These are phyloP conservation scores for Fusarium penzigii DNA, from an alignment of 2,329 filamentous ascomycete species.

Conservation along the genomic window DNA sequence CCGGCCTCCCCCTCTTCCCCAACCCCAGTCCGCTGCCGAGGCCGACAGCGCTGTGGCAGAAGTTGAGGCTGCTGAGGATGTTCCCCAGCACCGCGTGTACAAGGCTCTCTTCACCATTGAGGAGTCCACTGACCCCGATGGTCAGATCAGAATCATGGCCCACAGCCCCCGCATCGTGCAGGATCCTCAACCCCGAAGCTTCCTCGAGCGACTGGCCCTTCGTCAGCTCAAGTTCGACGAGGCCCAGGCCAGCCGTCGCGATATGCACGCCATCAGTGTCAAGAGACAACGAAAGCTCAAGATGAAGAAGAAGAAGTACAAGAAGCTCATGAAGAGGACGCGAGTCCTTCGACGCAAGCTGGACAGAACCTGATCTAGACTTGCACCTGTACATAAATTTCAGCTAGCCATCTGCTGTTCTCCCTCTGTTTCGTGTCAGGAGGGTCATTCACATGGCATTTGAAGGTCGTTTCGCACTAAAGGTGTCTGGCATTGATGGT, in stretches of 20 bases:
- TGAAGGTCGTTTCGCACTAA: slow-evolving; percentile 25
- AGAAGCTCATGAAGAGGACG: slow-evolving; percentile 96
- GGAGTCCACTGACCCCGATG: slow-evolving; percentile 61
- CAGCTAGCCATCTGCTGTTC: slow-evolving; percentile 22
- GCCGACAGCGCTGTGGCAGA: slow-evolving; percentile 35
- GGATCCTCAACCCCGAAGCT: slow-evolving; percentile 52
- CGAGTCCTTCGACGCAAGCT: slow-evolving; percentile 85
- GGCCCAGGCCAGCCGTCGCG: slow-evolving; percentile 44
- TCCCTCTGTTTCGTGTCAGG: slow-evolving; percentile 15
- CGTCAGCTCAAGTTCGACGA: slow-evolving; percentile 63
- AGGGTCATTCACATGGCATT: slow-evolving; percentile 17
- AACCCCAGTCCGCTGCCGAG: slow-evolving; percentile 52
- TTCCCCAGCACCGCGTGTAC: slow-evolving; percentile 56
- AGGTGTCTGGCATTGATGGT: slow-evolving; percentile 35
- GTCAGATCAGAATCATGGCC: slow-evolving; percentile 60
- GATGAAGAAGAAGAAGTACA: slow-evolving; percentile 99
- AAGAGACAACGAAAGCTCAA: slow-evolving; percentile 90
- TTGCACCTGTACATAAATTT: slow-evolving; percentile 29
- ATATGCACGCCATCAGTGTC: slow-evolving; percentile 85
- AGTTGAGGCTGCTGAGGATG: slow-evolving; percentile 36
- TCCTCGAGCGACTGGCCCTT: slow-evolving; percentile 70
- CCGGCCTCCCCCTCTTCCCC: slow-evolving; percentile 78
- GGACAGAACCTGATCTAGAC: slow-evolving; percentile 56
- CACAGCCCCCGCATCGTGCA: slow-evolving; percentile 61
- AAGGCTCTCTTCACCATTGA: slow-evolving; percentile 68